Conservation (phyloP, 2,329 filamentous ascomycete genomes). For the Trichoderma citrinoviride region DNA sequence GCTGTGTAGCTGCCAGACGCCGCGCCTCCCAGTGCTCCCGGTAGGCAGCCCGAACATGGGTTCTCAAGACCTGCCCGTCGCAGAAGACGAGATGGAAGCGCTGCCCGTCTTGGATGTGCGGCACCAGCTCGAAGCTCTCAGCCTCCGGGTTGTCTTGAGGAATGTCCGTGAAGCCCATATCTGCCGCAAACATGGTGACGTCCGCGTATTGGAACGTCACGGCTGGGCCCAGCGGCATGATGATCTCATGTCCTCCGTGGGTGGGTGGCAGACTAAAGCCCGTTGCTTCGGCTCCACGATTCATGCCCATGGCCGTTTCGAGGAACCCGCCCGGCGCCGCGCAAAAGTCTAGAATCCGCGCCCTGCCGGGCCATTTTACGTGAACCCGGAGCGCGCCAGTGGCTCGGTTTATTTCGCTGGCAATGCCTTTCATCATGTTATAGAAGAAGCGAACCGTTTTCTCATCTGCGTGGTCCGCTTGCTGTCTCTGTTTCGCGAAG, state of each 20-base stretch:
- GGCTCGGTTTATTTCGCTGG: conserved; percentile 4
- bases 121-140: conserved; percentile 30
- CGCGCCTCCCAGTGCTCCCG: conserved; percentile 37
- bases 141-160: conserved; percentile 33
- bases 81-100: conserved; percentile 47
- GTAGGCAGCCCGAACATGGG: conserved; percentile 35
- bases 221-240: conserved; percentile 26
- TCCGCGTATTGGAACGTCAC: conserved; percentile 39
- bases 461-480: conserved; percentile 28
- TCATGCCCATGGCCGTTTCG: conserved; percentile 35
- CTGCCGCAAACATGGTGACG: conserved; percentile 50
- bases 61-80: conserved; percentile 47
- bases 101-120: conserved; percentile 28
- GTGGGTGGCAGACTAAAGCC: conserved; percentile 42
- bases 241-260: conserved; percentile 42
- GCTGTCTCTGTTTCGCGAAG: conserved; percentile 39
- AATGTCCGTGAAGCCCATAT: conserved; percentile 39
- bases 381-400: conserved; percentile 32
- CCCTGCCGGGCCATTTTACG: not conserved
- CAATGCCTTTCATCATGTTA: conserved; percentile 27
- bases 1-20: conserved; percentile 40
- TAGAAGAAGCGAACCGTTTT: not conserved
- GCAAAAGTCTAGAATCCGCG: conserved; percentile 51
- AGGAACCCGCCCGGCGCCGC: conserved; percentile 56
- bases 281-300: conserved; percentile 34